These are phyloP conservation scores for Aspergillus pseudotamarii DNA, from an alignment of 2,329 filamentous ascomycete genomes.

Conservation along the genomic window DNA sequence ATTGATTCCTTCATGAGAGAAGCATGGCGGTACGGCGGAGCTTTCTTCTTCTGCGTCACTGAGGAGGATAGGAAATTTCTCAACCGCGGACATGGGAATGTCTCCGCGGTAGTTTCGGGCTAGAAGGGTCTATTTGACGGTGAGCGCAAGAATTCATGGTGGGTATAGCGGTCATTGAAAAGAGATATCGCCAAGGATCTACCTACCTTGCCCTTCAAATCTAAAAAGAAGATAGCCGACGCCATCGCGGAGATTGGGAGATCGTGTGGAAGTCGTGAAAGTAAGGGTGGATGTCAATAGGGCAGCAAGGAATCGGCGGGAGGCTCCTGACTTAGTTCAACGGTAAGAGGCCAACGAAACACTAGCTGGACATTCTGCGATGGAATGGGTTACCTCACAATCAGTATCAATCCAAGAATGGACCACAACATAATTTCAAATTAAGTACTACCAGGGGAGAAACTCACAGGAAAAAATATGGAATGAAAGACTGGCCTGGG, in stretches of 20 bases:
- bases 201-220: slow-evolving; percentile 97
- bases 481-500: not conserved
- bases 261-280: slow-evolving; percentile 8
- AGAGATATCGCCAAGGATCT: not conserved
- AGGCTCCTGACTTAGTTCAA: slow-evolving; percentile 20
- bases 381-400: not conserved
- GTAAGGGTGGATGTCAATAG: slow-evolving; percentile 18
- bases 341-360: slow-evolving; percentile 24
- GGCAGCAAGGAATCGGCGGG: slow-evolving; percentile 14
- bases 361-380: slow-evolving; percentile 23
- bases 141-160: slow-evolving; percentile 17
- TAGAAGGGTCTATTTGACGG: slow-evolving; percentile 75
- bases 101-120: slow-evolving; percentile 98
- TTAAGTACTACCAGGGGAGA: not conserved
- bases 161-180: slow-evolving; percentile 3
- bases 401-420: not conserved
- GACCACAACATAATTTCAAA: no score
- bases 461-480: not conserved
- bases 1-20: slow-evolving; percentile 98
- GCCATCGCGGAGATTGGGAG: slow-evolving; percentile 67
- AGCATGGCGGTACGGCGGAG: slow-evolving; percentile 94
- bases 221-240: slow-evolving; percentile 96
- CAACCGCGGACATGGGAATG: slow-evolving; percentile 98
- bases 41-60: slow-evolving; percentile 99
- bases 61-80: slow-evolving; percentile 93